phyloP scores from a whole-genome alignment of 495 filamentous ascomycete species.

The Annulohypoxylon maeteangense region DNA sequence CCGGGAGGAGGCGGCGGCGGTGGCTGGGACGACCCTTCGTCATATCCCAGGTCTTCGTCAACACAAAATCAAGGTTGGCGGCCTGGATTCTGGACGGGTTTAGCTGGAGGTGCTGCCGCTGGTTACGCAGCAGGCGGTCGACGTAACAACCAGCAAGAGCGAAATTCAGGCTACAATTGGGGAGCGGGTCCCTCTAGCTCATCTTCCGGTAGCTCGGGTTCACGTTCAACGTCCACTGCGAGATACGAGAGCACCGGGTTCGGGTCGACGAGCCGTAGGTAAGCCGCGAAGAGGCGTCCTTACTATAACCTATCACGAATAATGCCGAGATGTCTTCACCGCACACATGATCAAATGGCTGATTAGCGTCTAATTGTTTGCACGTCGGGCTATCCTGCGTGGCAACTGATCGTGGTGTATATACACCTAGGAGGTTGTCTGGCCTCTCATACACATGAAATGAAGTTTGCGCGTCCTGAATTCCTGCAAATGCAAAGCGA shows the following conservation, averaged over 20 bases:
- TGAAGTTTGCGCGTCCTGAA: conserved; percentile 1
- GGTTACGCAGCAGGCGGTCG: conserved; percentile 73
- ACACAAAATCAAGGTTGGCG: conserved; percentile 67
- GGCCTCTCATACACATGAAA: conserved; percentile 14
- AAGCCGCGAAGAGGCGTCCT: conserved; percentile 10
- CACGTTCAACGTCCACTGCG: conserved; percentile 60
- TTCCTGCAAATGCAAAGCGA: conserved; percentile 4
- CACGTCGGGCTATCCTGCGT: conserved; percentile 34
- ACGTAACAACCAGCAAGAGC: conserved; percentile 48
- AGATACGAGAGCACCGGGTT: conserved; percentile 87
- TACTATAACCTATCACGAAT: not conserved
- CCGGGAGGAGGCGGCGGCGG: conserved; percentile 60
- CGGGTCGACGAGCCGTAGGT: conserved; percentile 85
- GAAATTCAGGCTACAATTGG: conserved; percentile 51
- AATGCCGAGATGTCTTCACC: not conserved
- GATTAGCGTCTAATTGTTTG: conserved; percentile 13
- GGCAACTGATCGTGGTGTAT: conserved; percentile 11
- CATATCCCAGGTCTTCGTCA: conserved; percentile 53
- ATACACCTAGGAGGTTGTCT: conserved; percentile 8
- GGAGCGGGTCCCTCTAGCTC: conserved; percentile 47
- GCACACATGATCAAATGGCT: not conserved
- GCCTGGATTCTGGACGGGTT: conserved; percentile 90
- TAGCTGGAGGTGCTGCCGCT: conserved; percentile 75
- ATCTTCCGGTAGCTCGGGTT: conserved; percentile 53
- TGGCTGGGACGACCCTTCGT: conserved; percentile 65